Evolutionary conservation across 177 flowering plant genomes (phyloP).

Genomic region (Vitis hybrid): DNA sequence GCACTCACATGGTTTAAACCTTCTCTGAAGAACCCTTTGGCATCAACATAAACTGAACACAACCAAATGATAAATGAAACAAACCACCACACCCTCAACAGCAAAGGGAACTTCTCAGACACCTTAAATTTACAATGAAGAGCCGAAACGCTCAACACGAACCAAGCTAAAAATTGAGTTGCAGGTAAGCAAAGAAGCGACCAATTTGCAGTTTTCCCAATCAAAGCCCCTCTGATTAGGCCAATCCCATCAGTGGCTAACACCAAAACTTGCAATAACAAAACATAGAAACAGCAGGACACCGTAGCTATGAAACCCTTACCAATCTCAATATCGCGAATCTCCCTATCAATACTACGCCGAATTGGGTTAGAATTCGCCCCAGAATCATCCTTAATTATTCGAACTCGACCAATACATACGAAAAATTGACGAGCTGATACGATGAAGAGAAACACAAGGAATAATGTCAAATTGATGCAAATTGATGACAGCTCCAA

Average conservation of each 20-base stretch:
- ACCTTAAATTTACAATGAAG: conserved; percentile 75
- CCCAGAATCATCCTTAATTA: conserved; percentile 52
- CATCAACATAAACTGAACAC: conserved; percentile 67
- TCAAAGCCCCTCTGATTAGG: conserved; percentile 37
- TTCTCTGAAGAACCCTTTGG: conserved; percentile 40
- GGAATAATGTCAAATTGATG: conserved; percentile 57
- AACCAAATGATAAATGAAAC: conserved; percentile 62
- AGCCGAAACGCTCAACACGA: conserved; percentile 64
- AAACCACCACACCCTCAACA: conserved; percentile 87
- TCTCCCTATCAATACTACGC: conserved; percentile 30
- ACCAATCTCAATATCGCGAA: conserved; percentile 38
- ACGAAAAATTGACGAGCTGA: conserved; percentile 56
- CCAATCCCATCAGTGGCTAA: conserved; percentile 66
- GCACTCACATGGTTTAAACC: conserved; percentile 55
- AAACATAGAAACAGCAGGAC: conserved; percentile 70
- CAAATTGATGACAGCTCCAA: conserved; percentile 63
- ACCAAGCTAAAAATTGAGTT: conserved; percentile 76
- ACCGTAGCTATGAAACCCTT: conserved; percentile 52
- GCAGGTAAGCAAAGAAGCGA: conserved; percentile 52
- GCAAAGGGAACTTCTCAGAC: conserved; percentile 64
- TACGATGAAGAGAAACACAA: conserved; percentile 55
- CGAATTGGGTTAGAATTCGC: conserved; percentile 27
- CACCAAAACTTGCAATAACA: conserved; percentile 68
- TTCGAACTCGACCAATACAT: conserved; percentile 55
- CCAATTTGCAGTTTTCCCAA: conserved; percentile 46